Evolutionary conservation across 2,329 filamentous ascomycete genomes (phyloP).

Genomic region (Xylaria sp.): DNA sequence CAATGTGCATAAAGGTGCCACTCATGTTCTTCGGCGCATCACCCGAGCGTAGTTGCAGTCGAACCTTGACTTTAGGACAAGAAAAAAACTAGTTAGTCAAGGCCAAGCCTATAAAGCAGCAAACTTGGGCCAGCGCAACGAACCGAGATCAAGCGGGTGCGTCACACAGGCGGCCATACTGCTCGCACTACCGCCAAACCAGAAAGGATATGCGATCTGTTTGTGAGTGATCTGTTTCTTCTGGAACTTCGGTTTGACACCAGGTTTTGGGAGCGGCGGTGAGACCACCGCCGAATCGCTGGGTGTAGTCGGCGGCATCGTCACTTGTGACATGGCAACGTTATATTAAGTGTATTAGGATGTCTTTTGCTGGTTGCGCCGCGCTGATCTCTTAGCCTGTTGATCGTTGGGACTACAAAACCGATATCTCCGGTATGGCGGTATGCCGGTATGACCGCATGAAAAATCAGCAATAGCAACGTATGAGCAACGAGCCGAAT

Average conservation of each 20-base stretch:
- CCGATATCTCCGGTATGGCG: background rate
- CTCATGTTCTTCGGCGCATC: slow-evolving; percentile 83
- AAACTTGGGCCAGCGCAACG: slow-evolving; percentile 49
- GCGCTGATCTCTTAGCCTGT: background rate
- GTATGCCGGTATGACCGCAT: background rate
- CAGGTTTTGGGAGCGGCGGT: slow-evolving; percentile 38
- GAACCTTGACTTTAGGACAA: slow-evolving; percentile 68
- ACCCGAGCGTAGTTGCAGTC: slow-evolving; percentile 83
- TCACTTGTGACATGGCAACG: slow-evolving; percentile 23
- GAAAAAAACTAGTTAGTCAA: slow-evolving; percentile 5
- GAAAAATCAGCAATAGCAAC: slow-evolving; percentile 26
- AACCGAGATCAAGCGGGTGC: slow-evolving; percentile 91
- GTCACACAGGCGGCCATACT: slow-evolving; percentile 92
- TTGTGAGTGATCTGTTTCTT: slow-evolving; percentile 57
- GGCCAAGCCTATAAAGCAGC: slow-evolving; percentile 5
- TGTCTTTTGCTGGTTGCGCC: background rate
- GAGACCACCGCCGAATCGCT: slow-evolving; percentile 40
- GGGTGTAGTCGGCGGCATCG: slow-evolving; percentile 39
- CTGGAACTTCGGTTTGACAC: slow-evolving; percentile 46
- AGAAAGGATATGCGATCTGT: slow-evolving; percentile 75
- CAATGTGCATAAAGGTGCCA: slow-evolving; percentile 84
- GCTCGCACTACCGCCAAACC: slow-evolving; percentile 96
- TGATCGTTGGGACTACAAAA: background rate
- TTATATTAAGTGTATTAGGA: background rate
- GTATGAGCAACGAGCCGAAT: slow-evolving; percentile 17